Evolutionary conservation across 2,329 filamentous ascomycete genomes (phyloP).

Genomic region (Berkeleyomyces rouxiae): DNA sequence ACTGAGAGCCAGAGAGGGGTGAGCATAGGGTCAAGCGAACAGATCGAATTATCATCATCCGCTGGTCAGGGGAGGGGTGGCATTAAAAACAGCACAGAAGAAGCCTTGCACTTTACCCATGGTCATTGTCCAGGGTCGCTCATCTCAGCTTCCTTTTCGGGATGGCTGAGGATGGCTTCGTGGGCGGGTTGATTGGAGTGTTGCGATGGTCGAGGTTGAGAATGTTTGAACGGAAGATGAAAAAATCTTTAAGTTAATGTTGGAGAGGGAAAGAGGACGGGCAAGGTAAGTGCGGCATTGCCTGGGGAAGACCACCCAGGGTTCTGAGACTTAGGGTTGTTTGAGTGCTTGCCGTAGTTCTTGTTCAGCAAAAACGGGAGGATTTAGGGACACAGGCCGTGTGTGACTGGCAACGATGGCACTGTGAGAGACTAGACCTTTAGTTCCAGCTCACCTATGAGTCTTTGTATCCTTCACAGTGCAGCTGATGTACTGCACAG

Average conservation of each 20-base stretch:
- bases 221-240: not conserved
- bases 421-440: not conserved
- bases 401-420: not conserved
- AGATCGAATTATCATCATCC: not conserved
- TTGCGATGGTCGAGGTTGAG: not conserved
- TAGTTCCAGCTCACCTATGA: not conserved
- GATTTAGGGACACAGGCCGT: not conserved
- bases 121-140: not conserved
- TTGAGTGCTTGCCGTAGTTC: not conserved
- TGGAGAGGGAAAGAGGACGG: not conserved
- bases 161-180: not conserved
- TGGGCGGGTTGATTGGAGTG: not conserved
- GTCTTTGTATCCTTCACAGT: not conserved
- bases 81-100: not conserved
- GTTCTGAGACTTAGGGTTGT: not conserved
- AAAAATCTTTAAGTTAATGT: not conserved
- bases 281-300: not conserved
- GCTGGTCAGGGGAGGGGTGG: not conserved
- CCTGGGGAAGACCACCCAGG: not conserved
- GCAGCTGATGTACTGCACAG: not conserved
- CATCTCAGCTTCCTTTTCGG: conserved; percentile 1
- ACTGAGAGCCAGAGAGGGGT: not conserved
- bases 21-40: not conserved
- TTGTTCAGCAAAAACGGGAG: not conserved
- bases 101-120: not conserved